Conservation (phyloP, 2,329 filamentous ascomycete species). For the Ophiobolus disseminans region DNA sequence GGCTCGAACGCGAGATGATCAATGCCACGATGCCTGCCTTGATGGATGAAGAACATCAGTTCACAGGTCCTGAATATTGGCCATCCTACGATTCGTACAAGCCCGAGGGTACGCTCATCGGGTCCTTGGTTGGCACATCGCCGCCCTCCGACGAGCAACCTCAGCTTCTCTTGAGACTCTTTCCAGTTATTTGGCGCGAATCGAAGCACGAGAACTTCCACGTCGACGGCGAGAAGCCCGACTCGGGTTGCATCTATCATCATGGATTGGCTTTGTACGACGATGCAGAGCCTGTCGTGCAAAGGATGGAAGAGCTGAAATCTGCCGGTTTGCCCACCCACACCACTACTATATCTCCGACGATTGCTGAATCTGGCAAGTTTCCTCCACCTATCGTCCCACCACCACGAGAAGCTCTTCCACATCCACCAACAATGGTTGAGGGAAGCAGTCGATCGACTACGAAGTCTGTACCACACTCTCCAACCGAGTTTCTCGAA, state of each 20-base stretch:
- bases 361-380: slow-evolving; percentile 46
- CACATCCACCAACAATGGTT: slow-evolving; percentile 32
- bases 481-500: slow-evolving; percentile 26
- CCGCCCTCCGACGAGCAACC: slow-evolving; percentile 41
- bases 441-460: slow-evolving; percentile 23
- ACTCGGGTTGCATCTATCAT: slow-evolving; percentile 59
- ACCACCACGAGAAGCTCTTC: slow-evolving; percentile 37
- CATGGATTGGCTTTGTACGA: slow-evolving; percentile 59
- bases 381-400: slow-evolving; percentile 48
- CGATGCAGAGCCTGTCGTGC: slow-evolving; percentile 48
- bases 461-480: slow-evolving; percentile 18
- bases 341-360: slow-evolving; percentile 44
- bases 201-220: slow-evolving; percentile 55
- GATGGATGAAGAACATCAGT: slow-evolving; percentile 42
- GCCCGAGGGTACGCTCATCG: slow-evolving; percentile 41
- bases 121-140: slow-evolving; percentile 34
- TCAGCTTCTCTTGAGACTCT: slow-evolving; percentile 58
- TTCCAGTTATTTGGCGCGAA: slow-evolving; percentile 62
- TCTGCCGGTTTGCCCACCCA: slow-evolving; percentile 49
- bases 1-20: slow-evolving; percentile 64
- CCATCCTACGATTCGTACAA: slow-evolving; percentile 38
- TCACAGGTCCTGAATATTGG: slow-evolving; percentile 44
- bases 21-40: slow-evolving; percentile 57
- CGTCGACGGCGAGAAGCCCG: slow-evolving; percentile 50
- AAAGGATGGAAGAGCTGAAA: slow-evolving; percentile 45